Percentiles rank a stretch among this genome's conserved stretches.
These are phyloP conservation scores for Talaromyces islandicus DNA, from an alignment of 2,329 filamentous ascomycete genomes.

Conservation along the genomic window DNA sequence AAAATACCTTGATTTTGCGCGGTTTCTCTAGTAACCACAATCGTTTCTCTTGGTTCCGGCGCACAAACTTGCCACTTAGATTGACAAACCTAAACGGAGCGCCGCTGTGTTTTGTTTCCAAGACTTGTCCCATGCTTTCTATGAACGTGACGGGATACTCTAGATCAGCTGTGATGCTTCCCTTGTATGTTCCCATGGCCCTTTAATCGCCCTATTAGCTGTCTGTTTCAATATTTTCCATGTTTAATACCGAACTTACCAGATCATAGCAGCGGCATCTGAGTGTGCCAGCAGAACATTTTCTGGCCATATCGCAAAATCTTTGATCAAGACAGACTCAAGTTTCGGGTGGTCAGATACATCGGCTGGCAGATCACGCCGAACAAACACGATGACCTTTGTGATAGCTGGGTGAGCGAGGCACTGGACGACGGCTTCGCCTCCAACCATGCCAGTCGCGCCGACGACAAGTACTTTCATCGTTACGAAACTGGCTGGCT, in stretches of 20 bases:
- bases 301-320: neutral
- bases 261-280: neutral
- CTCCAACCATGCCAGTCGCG: neutral
- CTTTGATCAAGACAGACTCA: neutral
- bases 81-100: neutral
- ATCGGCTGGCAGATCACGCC: neutral
- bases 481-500: neutral
- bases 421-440: neutral
- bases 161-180: neutral
- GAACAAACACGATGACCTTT: neutral
- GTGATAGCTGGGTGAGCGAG: neutral
- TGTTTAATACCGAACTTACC: neutral
- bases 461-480: neutral
- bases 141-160: neutral
- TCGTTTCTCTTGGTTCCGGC: neutral
- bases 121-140: neutral
- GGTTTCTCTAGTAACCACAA: neutral
- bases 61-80: neutral
- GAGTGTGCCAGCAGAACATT: neutral
- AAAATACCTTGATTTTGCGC: neutral
- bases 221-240: neutral
- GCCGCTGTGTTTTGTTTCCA: neutral
- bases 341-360: neutral
- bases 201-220: neutral
- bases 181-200: neutral